Percentiles rank a stretch among this genome's conserved stretches.
Evolutionary conservation across 768 basidiomycete genomes (phyloP).

Genomic region (Cystofilobasidium bisporidii): DNA sequence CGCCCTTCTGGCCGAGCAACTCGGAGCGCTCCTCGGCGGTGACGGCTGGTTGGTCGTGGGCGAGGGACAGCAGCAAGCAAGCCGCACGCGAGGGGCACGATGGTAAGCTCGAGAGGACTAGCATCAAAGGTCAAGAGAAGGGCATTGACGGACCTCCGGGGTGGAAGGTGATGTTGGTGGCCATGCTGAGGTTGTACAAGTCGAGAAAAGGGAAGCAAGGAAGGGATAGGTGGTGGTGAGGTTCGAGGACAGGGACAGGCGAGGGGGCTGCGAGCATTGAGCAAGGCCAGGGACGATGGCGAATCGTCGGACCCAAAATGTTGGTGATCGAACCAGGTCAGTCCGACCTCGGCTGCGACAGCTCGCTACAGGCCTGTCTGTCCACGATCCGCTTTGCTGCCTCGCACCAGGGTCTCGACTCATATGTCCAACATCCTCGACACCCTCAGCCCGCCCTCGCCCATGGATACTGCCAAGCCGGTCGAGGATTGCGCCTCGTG

Average conservation of each 20-base stretch:
- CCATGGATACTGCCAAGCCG: not conserved
- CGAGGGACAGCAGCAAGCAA: not conserved
- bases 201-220: not conserved
- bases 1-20: conserved; percentile 67
- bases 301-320: too few relatives aligned
- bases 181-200: conserved; percentile 37
- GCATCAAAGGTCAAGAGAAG: too few relatives aligned
- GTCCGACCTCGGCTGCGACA: too few relatives aligned
- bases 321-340: too few relatives aligned
- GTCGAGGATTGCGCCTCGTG: conserved; percentile 16
- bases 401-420: too few relatives aligned
- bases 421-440: not conserved
- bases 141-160: conserved; percentile 35
- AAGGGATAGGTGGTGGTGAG: not conserved
- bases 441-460: not conserved
- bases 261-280: too few relatives aligned
- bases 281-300: too few relatives aligned
- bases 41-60: conserved; percentile 54
- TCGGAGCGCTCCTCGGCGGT: conserved; percentile 55
- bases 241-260: too few relatives aligned
- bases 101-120: not conserved
- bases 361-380: too few relatives aligned
- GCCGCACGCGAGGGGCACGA: not conserved
- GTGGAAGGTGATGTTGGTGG: conserved; percentile 45
- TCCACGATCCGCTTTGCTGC: too few relatives aligned